Evolutionary conservation across 2,329 filamentous ascomycete genomes (phyloP), one percentile per base, ranked within the genome.

Genomic region (Metarhizium album): DNA sequence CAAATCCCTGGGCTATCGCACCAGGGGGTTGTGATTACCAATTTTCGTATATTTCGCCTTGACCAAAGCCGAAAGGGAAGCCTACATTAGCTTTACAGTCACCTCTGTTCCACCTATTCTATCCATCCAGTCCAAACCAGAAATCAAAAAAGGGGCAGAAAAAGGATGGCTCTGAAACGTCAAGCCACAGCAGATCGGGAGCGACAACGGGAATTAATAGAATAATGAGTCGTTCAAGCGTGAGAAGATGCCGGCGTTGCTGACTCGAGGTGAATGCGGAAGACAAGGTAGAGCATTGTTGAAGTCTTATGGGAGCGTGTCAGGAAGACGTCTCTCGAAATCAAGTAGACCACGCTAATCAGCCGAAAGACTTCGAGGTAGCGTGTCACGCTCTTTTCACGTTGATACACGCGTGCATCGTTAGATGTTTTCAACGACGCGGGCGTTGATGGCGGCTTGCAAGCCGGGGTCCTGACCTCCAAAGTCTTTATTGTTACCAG

Each of bases 341-440:
- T 67, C 64, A 67, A 62, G 62, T 66, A 55, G 63, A 67, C 65
- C 65, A 67, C 54, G 56, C 64, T 67, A 64, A 57, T 50, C 50
- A 53, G 37, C 55, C 55, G 52, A 55, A 57, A 57, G 59, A 59
- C 55, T 54, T 58, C 58, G 60, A 60, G 63, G 66, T 59, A 67
- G 64, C 63, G 56, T 47, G 43, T 52, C 35, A 58, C 55, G 42
- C 48, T 59, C 55, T 52, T 52, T 48, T 56, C 48, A 52, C 45
- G 35, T 46, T 52, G 31, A 33, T 53, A 31, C 14, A 42, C 42
- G 40, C 9, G n/a, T n/a, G 47, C 43, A 38, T 47, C 40, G 22
- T 78, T 75, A 95, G 67, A 96, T 91, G 70, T 90, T 85, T 75
- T 96, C 87, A 58, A 95, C 76, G 38, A 95, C 76, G 53, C 82